Base-by-base conservation (phyloP, 306 rosid species). In the Pterocarpus santalinus region DNA sequence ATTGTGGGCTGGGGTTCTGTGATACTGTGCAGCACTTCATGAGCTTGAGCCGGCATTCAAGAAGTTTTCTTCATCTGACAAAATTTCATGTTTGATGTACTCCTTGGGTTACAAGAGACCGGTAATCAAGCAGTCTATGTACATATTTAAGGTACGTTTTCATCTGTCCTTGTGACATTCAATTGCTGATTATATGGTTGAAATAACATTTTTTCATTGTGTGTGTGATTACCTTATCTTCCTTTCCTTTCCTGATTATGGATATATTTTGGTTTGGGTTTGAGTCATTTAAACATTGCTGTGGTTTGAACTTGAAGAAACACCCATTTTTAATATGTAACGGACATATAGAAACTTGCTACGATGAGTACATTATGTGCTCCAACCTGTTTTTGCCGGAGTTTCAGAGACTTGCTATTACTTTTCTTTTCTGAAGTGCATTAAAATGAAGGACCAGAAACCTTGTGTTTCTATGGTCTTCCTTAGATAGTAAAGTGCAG, bases 91-190 rank as follows among this genome's bases (percentile, higher is more conserved):
- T 75, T 80, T 95, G 90, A 80, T 95, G 61, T 14, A 44, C 75
- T 95, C 98, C 57, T 88, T 95, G 81, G 92, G 89, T 71, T 95
- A 93, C 90, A 89, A 87, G 90, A 89, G 90, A 78, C 99, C 98
- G 6, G 89, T 81, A 68, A 43, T 84, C 77, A 77, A 91, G 88
- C 99, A 95, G 90, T 93, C 99, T 46, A 93, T 95, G 99, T 93
- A 95, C 87, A 88, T 95, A 82, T 95, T 93, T 81, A 93, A 95
- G 99, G 99, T 95, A 85, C 66, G n/a, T 63, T 28, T 55, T 75
- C 34, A 73, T 33, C 32, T 71, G 52, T 41, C 30, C 8, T 56
- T 71, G 57, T 56, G 57, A 62, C 39, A 33, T 72, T 61, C 34
- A 12, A 61, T 72, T 77, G 35, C 75, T 76, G 72, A 16, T 52